Evolutionary conservation across 495 filamentous ascomycete genomes (phyloP).

Genomic region (Daldinia bambusicola): DNA sequence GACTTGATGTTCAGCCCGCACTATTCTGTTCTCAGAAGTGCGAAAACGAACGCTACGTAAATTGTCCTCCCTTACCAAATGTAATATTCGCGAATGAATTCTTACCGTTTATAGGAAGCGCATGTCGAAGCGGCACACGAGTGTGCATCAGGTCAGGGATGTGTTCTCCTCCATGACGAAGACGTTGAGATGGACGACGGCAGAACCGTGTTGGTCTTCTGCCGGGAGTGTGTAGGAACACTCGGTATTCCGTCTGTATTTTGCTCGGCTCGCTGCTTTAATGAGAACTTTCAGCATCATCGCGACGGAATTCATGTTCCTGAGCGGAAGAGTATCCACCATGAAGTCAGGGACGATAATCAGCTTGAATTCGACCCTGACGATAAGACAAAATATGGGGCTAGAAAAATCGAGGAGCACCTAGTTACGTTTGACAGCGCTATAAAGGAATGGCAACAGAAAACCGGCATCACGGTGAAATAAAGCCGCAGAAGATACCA

Average conservation of each 20-base stretch:
- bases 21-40: conserved; percentile 60
- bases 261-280: conserved; percentile 56
- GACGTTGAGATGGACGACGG: conserved; percentile 41
- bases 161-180: conserved; percentile 38
- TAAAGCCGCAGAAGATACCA: not conserved
- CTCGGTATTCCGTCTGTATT: conserved; percentile 50
- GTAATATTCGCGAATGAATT: not conserved
- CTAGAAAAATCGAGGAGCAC: conserved; percentile 47
- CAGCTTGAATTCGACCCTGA: conserved; percentile 45
- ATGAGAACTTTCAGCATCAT: conserved; percentile 53
- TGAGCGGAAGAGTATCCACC: conserved; percentile 37
- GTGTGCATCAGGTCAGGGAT: conserved; percentile 43
- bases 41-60: conserved; percentile 55
- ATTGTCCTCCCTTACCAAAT: conserved; percentile 23
- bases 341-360: conserved; percentile 43
- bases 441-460: conserved; percentile 52
- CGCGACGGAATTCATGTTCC: conserved; percentile 55
- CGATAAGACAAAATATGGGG: conserved; percentile 47
- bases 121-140: conserved; percentile 41
- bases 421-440: conserved; percentile 45
- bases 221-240: conserved; percentile 53
- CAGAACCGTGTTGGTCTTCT: conserved; percentile 45
- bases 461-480: conserved; percentile 36
- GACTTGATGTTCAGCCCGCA: conserved; percentile 39
- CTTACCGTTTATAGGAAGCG: conserved; percentile 33